Conservation (phyloP, 148 eudicot species). For the Rhododendron griersonianum region DNA sequence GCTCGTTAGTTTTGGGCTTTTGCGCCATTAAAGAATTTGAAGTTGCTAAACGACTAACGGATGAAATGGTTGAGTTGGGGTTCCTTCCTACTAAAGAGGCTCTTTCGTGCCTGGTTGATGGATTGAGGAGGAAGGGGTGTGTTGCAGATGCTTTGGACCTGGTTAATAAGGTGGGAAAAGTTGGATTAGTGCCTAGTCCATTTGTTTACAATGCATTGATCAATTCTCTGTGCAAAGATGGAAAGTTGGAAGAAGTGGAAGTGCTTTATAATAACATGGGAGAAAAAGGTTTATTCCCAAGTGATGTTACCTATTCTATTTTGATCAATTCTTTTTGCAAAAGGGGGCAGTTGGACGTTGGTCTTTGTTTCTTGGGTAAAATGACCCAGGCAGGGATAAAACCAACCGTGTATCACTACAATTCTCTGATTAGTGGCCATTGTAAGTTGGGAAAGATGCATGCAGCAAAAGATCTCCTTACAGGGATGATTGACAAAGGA, state of each 20-base stretch:
- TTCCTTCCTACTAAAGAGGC: constrained; percentile 63
- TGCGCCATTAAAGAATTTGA: constrained; percentile 49
- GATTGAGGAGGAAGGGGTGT: constrained; percentile 62
- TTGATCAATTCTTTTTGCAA: constrained; percentile 60
- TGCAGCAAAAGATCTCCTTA: constrained; percentile 43
- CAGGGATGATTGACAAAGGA: constrained; percentile 54
- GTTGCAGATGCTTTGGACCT: constrained; percentile 43
- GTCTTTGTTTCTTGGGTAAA: constrained; percentile 36
- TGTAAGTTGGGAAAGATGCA: constrained; percentile 57
- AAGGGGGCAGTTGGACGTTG: constrained; percentile 52
- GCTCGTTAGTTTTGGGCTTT: constrained; percentile 65
- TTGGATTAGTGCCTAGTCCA: constrained; percentile 52
- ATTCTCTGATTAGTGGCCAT: constrained; percentile 63
- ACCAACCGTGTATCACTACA: constrained; percentile 49
- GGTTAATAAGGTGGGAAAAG: constrained; percentile 36
- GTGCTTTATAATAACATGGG: constrained; percentile 45
- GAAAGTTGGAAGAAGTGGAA: constrained; percentile 55
- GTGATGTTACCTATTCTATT: constrained; percentile 58
- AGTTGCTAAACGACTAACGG: constrained; percentile 31
- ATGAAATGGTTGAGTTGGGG: constrained; percentile 64
- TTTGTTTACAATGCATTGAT: constrained; percentile 63
- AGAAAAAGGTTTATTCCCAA: constrained; percentile 46
- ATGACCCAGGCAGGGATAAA: constrained; percentile 48
- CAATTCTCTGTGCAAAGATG: constrained; percentile 59
- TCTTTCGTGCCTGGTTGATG: constrained; percentile 64